phyloP scores from a whole-genome alignment of 805 yeast species.

The Lachancea quebecensis region DNA sequence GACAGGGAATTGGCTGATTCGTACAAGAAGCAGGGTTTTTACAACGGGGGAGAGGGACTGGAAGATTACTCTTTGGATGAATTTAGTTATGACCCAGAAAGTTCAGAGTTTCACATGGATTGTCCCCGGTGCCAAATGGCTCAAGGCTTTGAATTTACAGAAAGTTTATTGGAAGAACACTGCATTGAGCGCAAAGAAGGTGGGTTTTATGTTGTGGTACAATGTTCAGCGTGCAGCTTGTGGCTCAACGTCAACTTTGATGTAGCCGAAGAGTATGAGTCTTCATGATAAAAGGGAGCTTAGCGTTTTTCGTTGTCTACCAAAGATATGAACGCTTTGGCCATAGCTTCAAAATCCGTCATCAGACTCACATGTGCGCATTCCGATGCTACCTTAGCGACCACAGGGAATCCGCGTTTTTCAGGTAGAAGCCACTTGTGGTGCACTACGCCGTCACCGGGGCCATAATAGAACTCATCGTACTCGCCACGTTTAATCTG shows the following conservation, averaged over 20 bases:
- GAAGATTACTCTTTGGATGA: conserved; percentile 63
- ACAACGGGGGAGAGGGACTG: conserved; percentile 54
- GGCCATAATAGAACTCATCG: conserved; percentile 72
- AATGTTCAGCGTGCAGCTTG: conserved; percentile 76
- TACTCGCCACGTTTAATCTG: conserved; percentile 68
- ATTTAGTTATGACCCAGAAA: conserved; percentile 39
- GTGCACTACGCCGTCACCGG: conserved; percentile 91
- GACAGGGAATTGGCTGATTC: conserved; percentile 39
- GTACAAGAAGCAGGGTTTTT: conserved; percentile 30
- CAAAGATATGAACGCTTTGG: conserved; percentile 60
- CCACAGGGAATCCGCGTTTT: conserved; percentile 61
- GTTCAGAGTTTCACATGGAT: conserved; percentile 35
- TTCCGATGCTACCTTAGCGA: conserved; percentile 54
- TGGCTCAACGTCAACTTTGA: conserved; percentile 75
- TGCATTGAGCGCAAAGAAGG: conserved; percentile 41
- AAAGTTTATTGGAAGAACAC: conserved; percentile 49
- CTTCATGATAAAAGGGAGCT: not conserved
- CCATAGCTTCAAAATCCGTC: conserved; percentile 68
- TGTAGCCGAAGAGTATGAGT: conserved; percentile 24
- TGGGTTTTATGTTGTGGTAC: conserved; percentile 62
- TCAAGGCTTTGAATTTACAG: conserved; percentile 53
- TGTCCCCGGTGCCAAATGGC: conserved; percentile 62
- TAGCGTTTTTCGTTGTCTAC: conserved; percentile 44
- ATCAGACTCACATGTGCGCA: conserved; percentile 76
- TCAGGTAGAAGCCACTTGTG: conserved; percentile 80